Base-by-base conservation (phyloP, 805 yeast species). In the Maudiozyma barnettii region DNA sequence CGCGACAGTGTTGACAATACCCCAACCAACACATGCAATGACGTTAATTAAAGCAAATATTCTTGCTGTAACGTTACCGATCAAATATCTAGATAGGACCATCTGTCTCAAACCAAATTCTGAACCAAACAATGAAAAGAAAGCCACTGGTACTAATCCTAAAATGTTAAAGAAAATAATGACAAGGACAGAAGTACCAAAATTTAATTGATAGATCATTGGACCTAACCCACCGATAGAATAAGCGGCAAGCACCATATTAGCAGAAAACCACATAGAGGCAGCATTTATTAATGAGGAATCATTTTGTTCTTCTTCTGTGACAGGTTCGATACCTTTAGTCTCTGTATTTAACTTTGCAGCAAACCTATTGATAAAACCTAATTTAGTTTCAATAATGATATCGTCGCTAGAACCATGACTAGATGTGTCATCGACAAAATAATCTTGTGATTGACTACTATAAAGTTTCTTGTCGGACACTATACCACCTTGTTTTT, bases 21-120 rank as follows among this genome's bases (percentile, higher is more conserved):
- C 84, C 96, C 96, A 89, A 56, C 97, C 96, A 48, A 89, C 77
- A 75, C 95, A 86, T 22, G 95, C 89, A 54, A 90, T 65, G 59
- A 81, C 77, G 61, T 88, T 88, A 61, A 90, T 72, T 38, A 82
- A 63, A 5, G 95, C 81, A 60, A 87, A 82, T 49, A 89, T 73
- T 63, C 95, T 76, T 68, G 84, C 81, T 44, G 83, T 81, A 29
- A 71, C 60, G 64, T 82, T 79, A 51, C 97, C 97, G 53, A 82
- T 75, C 57, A 88, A 74, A 65, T 74, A 89, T 55, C 90, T 75
- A 16, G 95, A 79, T 47, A 89, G 59, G 39, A 85, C 73, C 85
- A 88, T 84, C 66, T 89, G 96, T 68, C 97, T 81, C 51, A 89
- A 73, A 56, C 96, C 97, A 50, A 83, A 77, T 54, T 75, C 79